Evolutionary conservation across 2,329 filamentous ascomycete species (phyloP), one percentile per base, ranked within the genome.

Genomic region (Penicillium palitans): DNA sequence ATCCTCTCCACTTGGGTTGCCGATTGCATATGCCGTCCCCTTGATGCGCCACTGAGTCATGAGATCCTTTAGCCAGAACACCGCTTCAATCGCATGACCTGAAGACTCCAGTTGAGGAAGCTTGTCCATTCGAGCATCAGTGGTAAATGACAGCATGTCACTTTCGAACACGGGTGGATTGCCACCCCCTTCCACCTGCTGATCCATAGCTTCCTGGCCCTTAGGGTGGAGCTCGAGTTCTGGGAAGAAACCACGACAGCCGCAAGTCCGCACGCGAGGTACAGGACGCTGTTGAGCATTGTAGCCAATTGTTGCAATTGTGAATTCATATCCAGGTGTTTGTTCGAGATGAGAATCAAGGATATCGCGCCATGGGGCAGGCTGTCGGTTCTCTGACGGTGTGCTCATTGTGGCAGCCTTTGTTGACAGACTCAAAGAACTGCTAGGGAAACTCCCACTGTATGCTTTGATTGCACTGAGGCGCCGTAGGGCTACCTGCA

Each of bases 91-190:
- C 3, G 83, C 61, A 81, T 1, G 86, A 86, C 40, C 91, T 87
- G 37, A 87, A 83, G 61, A 80, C 81, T 55, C 85, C 79, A 98
- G 75, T 74, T 97, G 88, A 3, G 80, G 79, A 0, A 89, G 81
- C 79, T 98, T 98, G 59, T 87, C 83, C 91, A 96, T 96, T 46
- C 93, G 85, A 9, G 85, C 85, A 74, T 98, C 95, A 0, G 92
- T 96, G 1, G 93, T 96, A 69, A 97, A 88, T 0, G 89, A 88
- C 3, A 89, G 84, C 66, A 93, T 79, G 64, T 98, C 92, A 66
- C 86, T 91, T 68, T 90, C 87, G 71, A 85, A 96, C 1, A 84
- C 76, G 7, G 77, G 66, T 5, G 90, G 87, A 73, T 97, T 97
- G 61, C 66, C 50, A 1, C 68, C 70, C 2, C 66, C 59, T 39